Conservation (phyloP, 208 protist genomes). For the Wallacemonas sp. region DNA sequence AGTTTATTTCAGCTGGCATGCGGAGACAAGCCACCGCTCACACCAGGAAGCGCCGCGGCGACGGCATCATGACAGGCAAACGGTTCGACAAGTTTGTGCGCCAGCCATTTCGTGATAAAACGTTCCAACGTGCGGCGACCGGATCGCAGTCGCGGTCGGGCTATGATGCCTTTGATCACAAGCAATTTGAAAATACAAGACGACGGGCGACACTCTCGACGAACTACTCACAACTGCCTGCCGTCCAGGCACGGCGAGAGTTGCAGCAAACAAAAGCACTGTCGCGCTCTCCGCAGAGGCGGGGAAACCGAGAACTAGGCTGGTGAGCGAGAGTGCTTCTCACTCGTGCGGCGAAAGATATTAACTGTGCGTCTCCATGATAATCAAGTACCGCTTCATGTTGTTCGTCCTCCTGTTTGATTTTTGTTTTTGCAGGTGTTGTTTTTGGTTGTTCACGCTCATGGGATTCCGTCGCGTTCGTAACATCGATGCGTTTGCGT, state of each 20-base stretch:
- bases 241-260: conserved; percentile 8
- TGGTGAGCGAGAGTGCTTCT: background rate
- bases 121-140: background rate
- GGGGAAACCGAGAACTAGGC: background rate
- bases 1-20: conserved; percentile 20
- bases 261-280: background rate
- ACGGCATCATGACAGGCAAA: conserved; percentile 17
- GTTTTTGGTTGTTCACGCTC: no score
- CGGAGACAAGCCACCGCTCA: background rate
- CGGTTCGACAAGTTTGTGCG: conserved; percentile 28
- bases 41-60: conserved; percentile 16
- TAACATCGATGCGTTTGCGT: no score
- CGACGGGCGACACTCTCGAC: background rate
- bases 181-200: background rate
- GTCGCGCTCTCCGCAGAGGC: background rate
- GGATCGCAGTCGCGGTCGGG: background rate
- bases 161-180: conserved; percentile 26
- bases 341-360: no score
- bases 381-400: no score
- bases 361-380: no score
- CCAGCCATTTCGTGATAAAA: conserved; percentile 26
- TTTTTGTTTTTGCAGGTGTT: no score
- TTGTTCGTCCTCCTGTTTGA: no score
- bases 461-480: no score
- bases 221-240: conserved; percentile 2